These are phyloP conservation scores for Mucor plumbeus DNA, from an alignment of 371 early-diverging fungal species.

Conservation along the genomic window DNA sequence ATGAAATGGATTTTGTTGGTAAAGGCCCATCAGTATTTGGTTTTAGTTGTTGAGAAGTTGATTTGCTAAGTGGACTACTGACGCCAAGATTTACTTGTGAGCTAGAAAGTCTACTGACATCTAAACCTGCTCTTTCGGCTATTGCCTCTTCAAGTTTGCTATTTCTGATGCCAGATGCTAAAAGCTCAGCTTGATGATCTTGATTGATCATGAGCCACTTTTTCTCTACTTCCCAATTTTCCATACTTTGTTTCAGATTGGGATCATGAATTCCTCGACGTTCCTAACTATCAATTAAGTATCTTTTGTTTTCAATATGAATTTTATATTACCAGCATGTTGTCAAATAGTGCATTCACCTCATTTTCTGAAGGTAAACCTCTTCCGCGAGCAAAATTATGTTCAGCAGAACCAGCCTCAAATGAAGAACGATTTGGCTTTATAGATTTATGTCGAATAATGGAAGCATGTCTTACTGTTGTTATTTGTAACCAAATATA, in stretches of 20 bases:
- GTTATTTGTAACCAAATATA: neutral
- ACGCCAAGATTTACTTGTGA: neutral
- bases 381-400: slow-evolving; percentile 23
- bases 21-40: neutral
- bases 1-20: slow-evolving; percentile 22
- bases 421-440: slow-evolving; percentile 29
- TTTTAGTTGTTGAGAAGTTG: neutral
- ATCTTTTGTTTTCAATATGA: neutral
- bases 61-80: slow-evolving; percentile 4
- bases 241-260: slow-evolving; percentile 37
- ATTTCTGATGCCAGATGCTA: slow-evolving; percentile 25
- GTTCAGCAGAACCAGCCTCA: slow-evolving; percentile 31
- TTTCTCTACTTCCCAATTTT: slow-evolving; percentile 43
- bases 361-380: slow-evolving; percentile 36
- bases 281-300: slow-evolving; percentile 26
- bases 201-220: slow-evolving; percentile 58
- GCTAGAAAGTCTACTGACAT: slow-evolving; percentile 12
- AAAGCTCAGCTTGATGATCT: slow-evolving; percentile 51
- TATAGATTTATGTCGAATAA: slow-evolving; percentile 15
- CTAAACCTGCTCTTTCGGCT: slow-evolving; percentile 14
- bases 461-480: neutral
- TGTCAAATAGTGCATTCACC: slow-evolving; percentile 40
- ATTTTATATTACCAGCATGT: slow-evolving; percentile 43
- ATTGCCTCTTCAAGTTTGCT: slow-evolving; percentile 5
- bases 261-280: slow-evolving; percentile 52